Conservation (phyloP, 2,329 filamentous ascomycete species). For the Tricladium varicosporioides region DNA sequence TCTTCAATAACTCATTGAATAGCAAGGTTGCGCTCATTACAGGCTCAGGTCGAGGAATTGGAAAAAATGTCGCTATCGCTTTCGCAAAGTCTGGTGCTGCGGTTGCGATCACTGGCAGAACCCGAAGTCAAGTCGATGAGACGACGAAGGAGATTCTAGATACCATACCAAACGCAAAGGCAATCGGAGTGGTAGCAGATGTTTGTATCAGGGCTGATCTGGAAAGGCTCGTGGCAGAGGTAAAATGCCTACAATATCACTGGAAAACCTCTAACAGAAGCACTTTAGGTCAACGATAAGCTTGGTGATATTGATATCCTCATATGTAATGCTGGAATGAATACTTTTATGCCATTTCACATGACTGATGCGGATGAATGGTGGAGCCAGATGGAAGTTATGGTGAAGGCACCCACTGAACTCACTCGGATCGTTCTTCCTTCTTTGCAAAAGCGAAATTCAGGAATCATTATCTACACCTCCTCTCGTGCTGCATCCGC, state of each 20-base stretch:
- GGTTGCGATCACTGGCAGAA: conserved; percentile 18
- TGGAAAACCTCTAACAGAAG: not conserved
- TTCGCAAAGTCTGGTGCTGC: conserved; percentile 18
- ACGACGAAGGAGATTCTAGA: conserved; percentile 14
- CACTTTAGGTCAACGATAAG: conserved; percentile 7
- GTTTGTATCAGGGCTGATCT: conserved; percentile 12
- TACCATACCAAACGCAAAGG: conserved; percentile 2
- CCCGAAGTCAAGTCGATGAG: conserved; percentile 12
- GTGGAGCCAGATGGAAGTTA: conserved; percentile 22
- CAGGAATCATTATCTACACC: conserved; percentile 20
- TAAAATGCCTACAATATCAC: not conserved
- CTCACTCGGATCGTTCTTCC: conserved; percentile 21
- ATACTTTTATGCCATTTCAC: conserved; percentile 23
- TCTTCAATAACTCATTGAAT: conserved; percentile 8
- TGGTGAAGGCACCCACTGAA: conserved; percentile 21
- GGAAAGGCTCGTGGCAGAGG: conserved; percentile 15
- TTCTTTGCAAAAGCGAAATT: conserved; percentile 17
- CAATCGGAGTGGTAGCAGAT: conserved; percentile 19
- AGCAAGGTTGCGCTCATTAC: conserved; percentile 22
- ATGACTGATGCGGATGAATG: conserved; percentile 21
- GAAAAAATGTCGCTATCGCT: conserved; percentile 16
- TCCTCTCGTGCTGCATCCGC: conserved; percentile 19
- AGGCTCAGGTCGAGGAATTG: conserved; percentile 20
- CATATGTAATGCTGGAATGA: conserved; percentile 23
- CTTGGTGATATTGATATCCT: conserved; percentile 20